These are phyloP conservation scores for Leucogyrophana mollusca DNA, from an alignment of 768 basidiomycete species.

Conservation along the genomic window DNA sequence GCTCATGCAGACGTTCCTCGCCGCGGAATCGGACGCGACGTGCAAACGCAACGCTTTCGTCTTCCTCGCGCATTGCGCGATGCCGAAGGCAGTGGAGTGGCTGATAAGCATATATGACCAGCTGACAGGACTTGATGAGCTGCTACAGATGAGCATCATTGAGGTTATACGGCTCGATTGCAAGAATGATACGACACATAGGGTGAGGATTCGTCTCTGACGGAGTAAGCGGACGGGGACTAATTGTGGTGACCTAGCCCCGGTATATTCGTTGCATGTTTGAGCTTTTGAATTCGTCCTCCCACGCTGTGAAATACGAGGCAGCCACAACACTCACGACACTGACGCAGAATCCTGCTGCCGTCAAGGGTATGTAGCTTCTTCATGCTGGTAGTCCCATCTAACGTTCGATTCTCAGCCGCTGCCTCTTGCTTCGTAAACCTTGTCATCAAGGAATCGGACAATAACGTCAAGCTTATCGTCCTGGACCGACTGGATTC, in stretches of 20 bases:
- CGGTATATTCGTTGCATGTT: conserved; percentile 94
- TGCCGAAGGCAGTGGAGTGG: conserved; percentile 91
- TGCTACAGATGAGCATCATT: conserved; percentile 93
- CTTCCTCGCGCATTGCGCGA: conserved; percentile 83
- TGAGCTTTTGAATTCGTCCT: conserved; percentile 84
- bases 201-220: conserved; percentile 50
- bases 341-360: conserved; percentile 92
- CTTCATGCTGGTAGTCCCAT: neutral
- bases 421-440: conserved; percentile 87
- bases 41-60: conserved; percentile 98
- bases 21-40: conserved; percentile 92
- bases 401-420: conserved; percentile 44
- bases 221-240: conserved; percentile 1
- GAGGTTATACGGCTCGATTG: conserved; percentile 92
- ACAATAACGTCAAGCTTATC: conserved; percentile 98
- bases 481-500: conserved; percentile 88
- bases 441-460: conserved; percentile 91
- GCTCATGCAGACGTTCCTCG: conserved; percentile 93
- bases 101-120: conserved; percentile 83
- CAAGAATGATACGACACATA: conserved; percentile 77
- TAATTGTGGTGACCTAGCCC: conserved; percentile 45
- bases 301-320: conserved; percentile 96
- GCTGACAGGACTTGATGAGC: conserved; percentile 80
- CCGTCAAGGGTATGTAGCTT: conserved; percentile 75
- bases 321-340: conserved; percentile 94